A percentile compares a stretch with the other conserved stretches of the same genome.
Conservation (phyloP, 768 basidiomycete genomes). For the Boletus eberwhitei region DNA sequence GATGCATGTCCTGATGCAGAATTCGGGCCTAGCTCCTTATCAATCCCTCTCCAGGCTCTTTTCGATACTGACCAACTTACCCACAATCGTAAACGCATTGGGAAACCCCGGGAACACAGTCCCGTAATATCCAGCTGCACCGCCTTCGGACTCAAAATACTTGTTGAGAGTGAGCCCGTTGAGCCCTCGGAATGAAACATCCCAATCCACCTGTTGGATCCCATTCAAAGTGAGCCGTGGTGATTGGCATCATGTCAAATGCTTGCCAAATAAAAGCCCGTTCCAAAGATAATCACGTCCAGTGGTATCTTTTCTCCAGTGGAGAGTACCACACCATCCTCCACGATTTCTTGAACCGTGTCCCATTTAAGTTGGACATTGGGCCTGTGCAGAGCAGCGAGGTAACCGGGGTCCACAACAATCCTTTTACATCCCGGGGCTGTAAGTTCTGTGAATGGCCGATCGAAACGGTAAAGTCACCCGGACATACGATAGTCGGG, state of each 20-base stretch:
- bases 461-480: background rate
- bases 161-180: background rate
- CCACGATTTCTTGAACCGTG: background rate
- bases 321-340: background rate
- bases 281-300: constrained; percentile 1
- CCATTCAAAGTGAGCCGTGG: background rate
- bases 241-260: background rate
- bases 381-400: constrained; percentile 41
- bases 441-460: constrained; percentile 13
- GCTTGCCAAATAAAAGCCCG: constrained; percentile 5
- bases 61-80: background rate
- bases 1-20: constrained; percentile 1
- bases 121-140: constrained; percentile 42
- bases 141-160: background rate
- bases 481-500: constrained; percentile 1
- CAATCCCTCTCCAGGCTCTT: background rate
- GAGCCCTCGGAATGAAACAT: background rate
- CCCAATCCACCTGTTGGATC: background rate
- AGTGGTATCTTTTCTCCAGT: background rate
- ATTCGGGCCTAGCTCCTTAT: background rate
- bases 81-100: background rate
- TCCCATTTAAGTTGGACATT: constrained; percentile 48
- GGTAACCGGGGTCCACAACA: constrained; percentile 47
- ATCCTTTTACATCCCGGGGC: constrained; percentile 60
- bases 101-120: constrained; percentile 40